phyloP scores from a whole-genome alignment of 2,329 filamentous ascomycete species.

The Cladobotryum protrusum region DNA sequence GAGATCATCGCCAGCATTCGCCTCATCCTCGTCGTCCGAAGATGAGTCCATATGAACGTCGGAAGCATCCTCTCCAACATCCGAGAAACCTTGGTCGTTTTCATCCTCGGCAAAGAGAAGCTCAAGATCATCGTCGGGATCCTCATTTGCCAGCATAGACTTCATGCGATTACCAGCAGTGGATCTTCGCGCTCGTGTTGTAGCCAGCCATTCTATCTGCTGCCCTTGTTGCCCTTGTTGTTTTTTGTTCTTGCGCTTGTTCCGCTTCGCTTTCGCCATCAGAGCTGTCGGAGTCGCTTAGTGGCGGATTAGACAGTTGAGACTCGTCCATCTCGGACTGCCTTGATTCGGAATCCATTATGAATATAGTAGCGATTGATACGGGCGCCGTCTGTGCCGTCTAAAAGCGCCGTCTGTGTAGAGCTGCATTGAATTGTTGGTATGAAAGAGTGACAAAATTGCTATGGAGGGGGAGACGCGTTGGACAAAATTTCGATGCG shows the following conservation, averaged over 20 bases:
- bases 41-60: slow-evolving; percentile 86
- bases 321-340: slow-evolving; percentile 29
- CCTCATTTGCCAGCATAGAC: slow-evolving; percentile 68
- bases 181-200: slow-evolving; percentile 65
- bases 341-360: slow-evolving; percentile 25
- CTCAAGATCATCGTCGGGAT: slow-evolving; percentile 62
- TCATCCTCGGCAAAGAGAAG: slow-evolving; percentile 70
- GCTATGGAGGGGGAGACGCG: slow-evolving; percentile 5
- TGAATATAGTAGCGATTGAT: slow-evolving; percentile 3
- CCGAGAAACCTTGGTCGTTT: slow-evolving; percentile 62
- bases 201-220: slow-evolving; percentile 63
- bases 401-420: neutral
- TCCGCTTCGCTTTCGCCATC: slow-evolving; percentile 20
- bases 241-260: slow-evolving; percentile 2
- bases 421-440: slow-evolving; percentile 6
- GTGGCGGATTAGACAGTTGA: slow-evolving; percentile 23
- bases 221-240: slow-evolving; percentile 19
- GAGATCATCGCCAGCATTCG: slow-evolving; percentile 57
- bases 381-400: neutral
- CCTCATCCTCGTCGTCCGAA: slow-evolving; percentile 67
- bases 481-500: slow-evolving; percentile 6
- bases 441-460: neutral
- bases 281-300: slow-evolving; percentile 13
- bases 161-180: slow-evolving; percentile 83
- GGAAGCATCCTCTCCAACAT: slow-evolving; percentile 59